Base-by-base conservation (phyloP, 2,329 filamentous ascomycete genomes). In the Pezicula rhizophila region DNA sequence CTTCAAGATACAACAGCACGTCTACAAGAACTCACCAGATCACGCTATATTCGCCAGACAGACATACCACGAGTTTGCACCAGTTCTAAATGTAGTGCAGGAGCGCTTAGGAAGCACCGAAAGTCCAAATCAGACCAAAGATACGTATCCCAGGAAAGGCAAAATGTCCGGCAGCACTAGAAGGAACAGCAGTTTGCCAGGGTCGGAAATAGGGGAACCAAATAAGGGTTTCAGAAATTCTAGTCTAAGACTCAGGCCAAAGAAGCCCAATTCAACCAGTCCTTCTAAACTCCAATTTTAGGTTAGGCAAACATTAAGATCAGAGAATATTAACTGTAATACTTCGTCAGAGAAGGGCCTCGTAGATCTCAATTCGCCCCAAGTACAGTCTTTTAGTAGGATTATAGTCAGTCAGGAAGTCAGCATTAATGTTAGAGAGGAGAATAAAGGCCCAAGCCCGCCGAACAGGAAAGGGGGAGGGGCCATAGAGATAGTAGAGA, bases 1-100 rank as follows among this genome's bases (percentile, higher is more conserved):
- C 55, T 87, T 87, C 69, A 81, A 79, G 54, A 70, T 77, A 6
- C 81, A 83, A 49, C 85, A 88, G 63, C 76, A 84, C 52, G 74
- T 79, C 0, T 77, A 82, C 56, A 70, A 74, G 25, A 73, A 72
- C 51, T 71, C 75, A 26, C 67, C 72, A 0, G 77, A 80, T 54
- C 74, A 81, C 40, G 72, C 78, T 4, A 74, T 73, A 2, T 87
- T 88, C 57, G 74, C 76, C 1, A 75, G 78, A 49, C 73, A 74
- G 28, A 72, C 84, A 2, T 77, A 82, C 57, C 74, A 78, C 52
- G 83, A 87, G 52, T 74, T 86, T 49, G 74, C 75, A 14, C 74
- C 72, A 17, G 61, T 78, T 12, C 58, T 75, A 25, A 67, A 72
- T 47, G 53, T 63, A 14, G 25, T n/a, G n/a, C n/a, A n/a, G 20